These are phyloP conservation scores for Poteriospumella lacustris DNA, from an alignment of 108 stramenopile genomes.

Conservation along the genomic window DNA sequence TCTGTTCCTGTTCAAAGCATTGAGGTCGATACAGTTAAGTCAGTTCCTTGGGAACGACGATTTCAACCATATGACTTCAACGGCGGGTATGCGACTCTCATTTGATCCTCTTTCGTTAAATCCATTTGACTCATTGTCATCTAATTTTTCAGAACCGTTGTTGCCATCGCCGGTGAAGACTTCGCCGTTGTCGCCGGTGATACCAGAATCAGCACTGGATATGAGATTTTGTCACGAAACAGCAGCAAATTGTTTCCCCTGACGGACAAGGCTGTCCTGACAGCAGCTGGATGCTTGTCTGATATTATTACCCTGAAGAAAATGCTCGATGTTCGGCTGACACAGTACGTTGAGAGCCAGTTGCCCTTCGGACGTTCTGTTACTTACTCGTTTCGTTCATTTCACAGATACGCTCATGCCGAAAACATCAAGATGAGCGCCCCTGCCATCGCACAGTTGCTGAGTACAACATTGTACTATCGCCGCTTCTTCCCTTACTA, in stretches of 20 bases:
- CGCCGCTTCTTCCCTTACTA: conserved; percentile 99
- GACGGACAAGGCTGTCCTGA: conserved; percentile 76
- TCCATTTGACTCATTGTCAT: no score
- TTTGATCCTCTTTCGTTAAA: no score
- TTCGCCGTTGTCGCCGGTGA: conserved; percentile 94
- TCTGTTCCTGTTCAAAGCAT: not conserved
- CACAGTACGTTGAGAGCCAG: no score
- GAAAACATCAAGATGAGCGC: conserved; percentile 85
- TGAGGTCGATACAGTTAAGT: not conserved
- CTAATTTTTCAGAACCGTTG: conserved; percentile 53
- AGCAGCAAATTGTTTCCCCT: conserved; percentile 54
- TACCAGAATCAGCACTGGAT: conserved; percentile 81
- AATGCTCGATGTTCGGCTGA: conserved; percentile 66
- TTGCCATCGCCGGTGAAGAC: conserved; percentile 78
- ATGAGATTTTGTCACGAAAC: conserved; percentile 82
- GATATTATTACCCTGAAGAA: conserved; percentile 86
- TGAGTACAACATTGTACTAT: conserved; percentile 85
- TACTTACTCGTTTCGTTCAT: no score
- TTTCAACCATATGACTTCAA: conserved; percentile 25
- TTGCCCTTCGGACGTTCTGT: no score
- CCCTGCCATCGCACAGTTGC: conserved; percentile 87
- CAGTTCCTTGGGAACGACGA: not conserved
- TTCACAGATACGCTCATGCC: conserved; percentile 80
- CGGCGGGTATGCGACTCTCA: not conserved
- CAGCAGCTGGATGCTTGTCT: conserved; percentile 88